phyloP scores from a whole-genome alignment of 768 basidiomycete species.

The Mycena metata region DNA sequence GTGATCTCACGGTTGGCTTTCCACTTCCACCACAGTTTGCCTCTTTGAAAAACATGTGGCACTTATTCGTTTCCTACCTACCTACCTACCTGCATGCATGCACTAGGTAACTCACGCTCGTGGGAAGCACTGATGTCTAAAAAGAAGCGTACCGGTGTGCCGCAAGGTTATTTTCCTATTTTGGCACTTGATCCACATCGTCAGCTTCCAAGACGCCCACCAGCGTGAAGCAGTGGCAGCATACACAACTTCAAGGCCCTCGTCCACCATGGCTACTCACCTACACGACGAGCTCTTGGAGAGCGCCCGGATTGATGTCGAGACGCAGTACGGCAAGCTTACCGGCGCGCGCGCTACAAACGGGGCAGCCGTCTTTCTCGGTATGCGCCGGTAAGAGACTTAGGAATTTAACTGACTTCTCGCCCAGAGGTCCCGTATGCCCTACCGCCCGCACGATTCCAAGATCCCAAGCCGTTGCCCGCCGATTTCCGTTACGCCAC shows the following conservation, averaged over 20 bases:
- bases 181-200: slow-evolving; percentile 12
- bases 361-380: slow-evolving; percentile 74
- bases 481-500: slow-evolving; percentile 65
- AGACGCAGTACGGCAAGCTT: slow-evolving; percentile 69
- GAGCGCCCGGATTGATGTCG: slow-evolving; percentile 58
- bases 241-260: too few species aligned
- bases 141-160: slow-evolving; percentile 7
- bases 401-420: background rate
- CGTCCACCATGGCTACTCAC: slow-evolving; percentile 50
- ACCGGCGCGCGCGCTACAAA: slow-evolving; percentile 72
- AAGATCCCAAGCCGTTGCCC: slow-evolving; percentile 72
- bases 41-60: too few species aligned
- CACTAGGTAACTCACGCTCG: background rate
- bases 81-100: background rate
- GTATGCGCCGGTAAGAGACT: slow-evolving; percentile 50
- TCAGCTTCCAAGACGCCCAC: background rate
- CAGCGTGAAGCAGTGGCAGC: too few species aligned
- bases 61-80: too few species aligned
- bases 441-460: slow-evolving; percentile 72
- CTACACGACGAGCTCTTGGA: slow-evolving; percentile 69
- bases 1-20: background rate
- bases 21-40: background rate
- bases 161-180: slow-evolving; percentile 11
- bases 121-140: slow-evolving; percentile 4
- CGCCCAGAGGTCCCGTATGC: slow-evolving; percentile 79